Evolutionary conservation across 2,329 filamentous ascomycete species (phyloP).

Genomic region (Alternaria sp.): DNA sequence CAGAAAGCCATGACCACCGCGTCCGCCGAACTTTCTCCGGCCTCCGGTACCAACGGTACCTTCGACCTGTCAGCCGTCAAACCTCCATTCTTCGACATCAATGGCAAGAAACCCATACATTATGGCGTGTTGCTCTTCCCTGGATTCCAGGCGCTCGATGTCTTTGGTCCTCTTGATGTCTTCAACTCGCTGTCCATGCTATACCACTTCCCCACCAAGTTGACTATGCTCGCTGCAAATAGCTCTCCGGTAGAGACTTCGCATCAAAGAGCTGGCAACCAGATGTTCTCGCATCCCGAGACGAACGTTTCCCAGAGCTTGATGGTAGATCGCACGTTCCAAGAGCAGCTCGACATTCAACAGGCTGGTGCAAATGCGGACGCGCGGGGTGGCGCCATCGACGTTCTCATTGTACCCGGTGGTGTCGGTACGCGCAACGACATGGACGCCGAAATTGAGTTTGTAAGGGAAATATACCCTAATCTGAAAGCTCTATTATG

Average conservation of each 20-base stretch:
- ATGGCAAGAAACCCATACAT: slow-evolving; percentile 24
- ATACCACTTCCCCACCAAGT: slow-evolving; percentile 37
- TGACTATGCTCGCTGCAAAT: slow-evolving; percentile 35
- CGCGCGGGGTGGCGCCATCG: slow-evolving; percentile 36
- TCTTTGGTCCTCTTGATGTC: slow-evolving; percentile 57
- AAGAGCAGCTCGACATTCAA: slow-evolving; percentile 27
- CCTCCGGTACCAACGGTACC: slow-evolving; percentile 7
- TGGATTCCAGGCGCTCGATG: slow-evolving; percentile 43
- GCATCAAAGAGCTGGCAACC: slow-evolving; percentile 25
- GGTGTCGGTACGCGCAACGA: slow-evolving; percentile 59
- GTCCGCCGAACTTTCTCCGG: neutral
- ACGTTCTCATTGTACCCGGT: slow-evolving; percentile 73
- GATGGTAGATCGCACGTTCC: slow-evolving; percentile 26
- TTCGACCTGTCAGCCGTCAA: slow-evolving; percentile 5
- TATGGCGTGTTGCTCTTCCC: slow-evolving; percentile 36
- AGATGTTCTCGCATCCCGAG: slow-evolving; percentile 27
- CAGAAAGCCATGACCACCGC: slow-evolving; percentile 14
- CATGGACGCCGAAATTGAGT: slow-evolving; percentile 53
- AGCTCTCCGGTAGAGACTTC: slow-evolving; percentile 36
- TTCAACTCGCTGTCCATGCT: slow-evolving; percentile 47
- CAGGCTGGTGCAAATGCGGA: slow-evolving; percentile 10
- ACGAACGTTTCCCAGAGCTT: slow-evolving; percentile 30
- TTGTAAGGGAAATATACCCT: slow-evolving; percentile 59
- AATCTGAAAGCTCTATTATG: slow-evolving; percentile 65
- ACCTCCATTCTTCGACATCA: slow-evolving; percentile 19